These are phyloP conservation scores for Leishmania turanica DNA, from an alignment of 208 protist genomes.

Conservation along the genomic window DNA sequence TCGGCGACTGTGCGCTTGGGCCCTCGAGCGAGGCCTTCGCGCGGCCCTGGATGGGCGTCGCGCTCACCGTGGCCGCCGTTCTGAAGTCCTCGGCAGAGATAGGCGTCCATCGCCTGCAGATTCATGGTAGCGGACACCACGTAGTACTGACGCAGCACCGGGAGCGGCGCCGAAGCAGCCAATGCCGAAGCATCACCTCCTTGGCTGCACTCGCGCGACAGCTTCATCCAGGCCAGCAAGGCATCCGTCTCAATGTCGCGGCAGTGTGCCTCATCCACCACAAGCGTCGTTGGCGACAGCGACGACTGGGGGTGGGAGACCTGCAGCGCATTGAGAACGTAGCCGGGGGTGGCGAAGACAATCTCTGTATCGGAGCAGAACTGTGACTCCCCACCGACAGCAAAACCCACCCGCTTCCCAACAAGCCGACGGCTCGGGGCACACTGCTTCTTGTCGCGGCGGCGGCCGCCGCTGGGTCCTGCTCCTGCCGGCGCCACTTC, in stretches of 20 bases:
- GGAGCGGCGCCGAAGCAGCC: background rate
- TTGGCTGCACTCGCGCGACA: conserved; percentile 6
- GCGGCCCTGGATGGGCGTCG: background rate
- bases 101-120: conserved; percentile 44
- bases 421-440: conserved; percentile 15
- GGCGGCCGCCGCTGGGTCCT: background rate
- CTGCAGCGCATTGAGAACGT: conserved; percentile 60
- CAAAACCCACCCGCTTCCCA: conserved; percentile 75
- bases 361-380: conserved; percentile 67
- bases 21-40: background rate
- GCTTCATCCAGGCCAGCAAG: conserved; percentile 60
- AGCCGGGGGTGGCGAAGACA: conserved; percentile 77
- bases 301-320: background rate
- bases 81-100: conserved; percentile 29
- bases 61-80: background rate
- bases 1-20: background rate
- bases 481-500: background rate
- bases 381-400: conserved; percentile 56
- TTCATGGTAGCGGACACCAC: conserved; percentile 83
- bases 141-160: conserved; percentile 47
- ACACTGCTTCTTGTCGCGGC: background rate
- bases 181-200: background rate
- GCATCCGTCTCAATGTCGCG: conserved; percentile 75
- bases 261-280: conserved; percentile 84
- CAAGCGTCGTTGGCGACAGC: conserved; percentile 63